Base-by-base conservation (phyloP, 257 asterid species). In the Thymus mandschuricus region DNA sequence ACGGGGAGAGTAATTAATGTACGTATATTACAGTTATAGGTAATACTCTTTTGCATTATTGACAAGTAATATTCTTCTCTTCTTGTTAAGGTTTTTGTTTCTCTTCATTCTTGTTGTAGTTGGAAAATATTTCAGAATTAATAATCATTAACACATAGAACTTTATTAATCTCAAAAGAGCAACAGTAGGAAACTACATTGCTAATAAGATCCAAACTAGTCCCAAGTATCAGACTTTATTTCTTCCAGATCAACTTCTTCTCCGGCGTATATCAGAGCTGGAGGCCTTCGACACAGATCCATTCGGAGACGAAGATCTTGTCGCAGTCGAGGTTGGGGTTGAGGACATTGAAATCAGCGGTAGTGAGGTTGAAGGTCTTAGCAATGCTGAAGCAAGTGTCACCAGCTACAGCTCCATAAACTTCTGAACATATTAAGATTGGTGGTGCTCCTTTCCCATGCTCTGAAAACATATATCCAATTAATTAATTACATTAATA, bases 251-350 rank as follows among this genome's bases (percentile, higher is more conserved):
- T 11, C 10, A 33, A 11, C 3, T 50, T n/a, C 5, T 54, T 52
- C 11, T 6, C 6, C 3, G 12, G 6, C 6, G 41, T 11, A 40
- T 41, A 40, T 41, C 52, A 68, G 40, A 27, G 2, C 8, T 9
- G 0, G 30, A 68, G 1, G 54, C 73, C 73, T 6, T 68, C 64
- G 1, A 54, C 12, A 27, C 73, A 68, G 40, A 68, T 28, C 73
- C 73, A 68, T 28, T 68, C 43, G 30, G 57, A 62, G n/a, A 62
- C 11, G 48, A 72, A 71, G 45, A 71, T 60, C 1, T 59, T 70
- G 12, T 45, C 15, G 59, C 75, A 70, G 21, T 70, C 38, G 38
- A 70, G 75, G 43, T 70, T 70, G 8, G 76, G 76, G 38, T 71
- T 71, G n/a, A 71, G 49, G 31, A 54, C 8, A 12, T 7, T 28